phyloP scores from a whole-genome alignment of 176 grass and related monocot genomes.

The bread wheat (Triticum aestivum) region DNA sequence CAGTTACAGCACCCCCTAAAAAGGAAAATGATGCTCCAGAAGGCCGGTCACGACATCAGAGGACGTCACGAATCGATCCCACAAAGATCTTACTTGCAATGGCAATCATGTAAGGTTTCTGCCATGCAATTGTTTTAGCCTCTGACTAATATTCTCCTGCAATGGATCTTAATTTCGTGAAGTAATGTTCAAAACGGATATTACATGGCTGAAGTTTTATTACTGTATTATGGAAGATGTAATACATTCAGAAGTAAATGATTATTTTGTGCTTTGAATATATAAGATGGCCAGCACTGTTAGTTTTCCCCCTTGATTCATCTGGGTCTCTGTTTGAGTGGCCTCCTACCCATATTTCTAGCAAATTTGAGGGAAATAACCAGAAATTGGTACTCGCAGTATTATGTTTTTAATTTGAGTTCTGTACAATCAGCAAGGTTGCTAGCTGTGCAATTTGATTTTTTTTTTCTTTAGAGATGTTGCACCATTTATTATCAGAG shows the following conservation, averaged over 20 bases:
- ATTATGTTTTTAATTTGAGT: neutral
- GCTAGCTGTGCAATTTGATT: neutral
- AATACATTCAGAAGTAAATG: neutral
- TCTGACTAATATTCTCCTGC: neutral
- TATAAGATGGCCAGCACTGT: neutral
- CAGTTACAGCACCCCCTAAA: constrained; percentile 74
- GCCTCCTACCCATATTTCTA: too few species aligned
- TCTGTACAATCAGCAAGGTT: neutral
- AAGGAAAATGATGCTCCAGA: constrained; percentile 77
- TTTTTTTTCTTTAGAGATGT: neutral
- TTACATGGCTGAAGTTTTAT: neutral
- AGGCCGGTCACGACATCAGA: constrained; percentile 62
- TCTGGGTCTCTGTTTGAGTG: neutral
- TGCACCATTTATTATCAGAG: neutral
- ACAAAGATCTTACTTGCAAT: constrained; percentile 88
- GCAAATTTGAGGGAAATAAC: too few species aligned
- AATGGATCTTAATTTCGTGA: neutral
- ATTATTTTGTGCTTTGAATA: neutral
- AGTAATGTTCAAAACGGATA: constrained; percentile 1
- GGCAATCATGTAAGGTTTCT: constrained; percentile 76
- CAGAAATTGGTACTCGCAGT: neutral
- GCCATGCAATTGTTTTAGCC: neutral
- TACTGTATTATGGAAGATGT: neutral
- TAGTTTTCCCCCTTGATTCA: neutral
- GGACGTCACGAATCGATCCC: constrained; percentile 77